Evolutionary conservation across 768 basidiomycete genomes (phyloP).

Genomic region (Suillus discolor): DNA sequence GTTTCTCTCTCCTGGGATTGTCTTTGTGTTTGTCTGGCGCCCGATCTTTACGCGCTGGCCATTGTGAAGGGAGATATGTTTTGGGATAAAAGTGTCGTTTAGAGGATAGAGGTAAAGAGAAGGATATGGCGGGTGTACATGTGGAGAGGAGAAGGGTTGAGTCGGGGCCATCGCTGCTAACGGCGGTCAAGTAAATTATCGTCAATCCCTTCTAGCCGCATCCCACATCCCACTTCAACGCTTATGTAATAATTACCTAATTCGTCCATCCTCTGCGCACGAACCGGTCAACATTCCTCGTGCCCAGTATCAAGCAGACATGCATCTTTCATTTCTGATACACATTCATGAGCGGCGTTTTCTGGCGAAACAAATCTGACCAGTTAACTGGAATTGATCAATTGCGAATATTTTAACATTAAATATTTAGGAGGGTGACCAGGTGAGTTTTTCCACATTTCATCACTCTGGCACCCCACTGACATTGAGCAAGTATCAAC

Average conservation of each 20-base stretch:
- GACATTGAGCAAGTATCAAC: background rate
- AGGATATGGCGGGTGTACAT: conserved; percentile 30
- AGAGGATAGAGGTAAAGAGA: conserved; percentile 83
- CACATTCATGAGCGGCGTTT: background rate
- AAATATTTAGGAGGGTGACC: background rate
- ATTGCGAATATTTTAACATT: background rate
- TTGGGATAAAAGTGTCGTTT: conserved; percentile 93
- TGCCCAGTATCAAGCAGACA: background rate
- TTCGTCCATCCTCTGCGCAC: background rate
- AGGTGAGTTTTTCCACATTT: background rate
- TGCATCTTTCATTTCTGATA: background rate
- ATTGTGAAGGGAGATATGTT: conserved; percentile 79
- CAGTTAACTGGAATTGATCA: background rate
- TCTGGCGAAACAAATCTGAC: background rate
- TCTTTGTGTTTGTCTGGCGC: conserved; percentile 94
- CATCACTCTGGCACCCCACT: background rate
- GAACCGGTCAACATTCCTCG: background rate
- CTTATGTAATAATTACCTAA: conserved; percentile 5
- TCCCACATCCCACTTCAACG: conserved; percentile 4
- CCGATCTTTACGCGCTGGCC: conserved; percentile 87
- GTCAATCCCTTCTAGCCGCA: conserved; percentile 3
- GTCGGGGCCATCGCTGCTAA: conserved; percentile 34
- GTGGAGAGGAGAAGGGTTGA: conserved; percentile 32
- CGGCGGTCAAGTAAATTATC: conserved; percentile 11
- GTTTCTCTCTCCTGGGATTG: conserved; percentile 88